These are phyloP conservation scores for Dothideomycetes sp. DNA, from an alignment of 2,329 filamentous ascomycete genomes.

Conservation along the genomic window DNA sequence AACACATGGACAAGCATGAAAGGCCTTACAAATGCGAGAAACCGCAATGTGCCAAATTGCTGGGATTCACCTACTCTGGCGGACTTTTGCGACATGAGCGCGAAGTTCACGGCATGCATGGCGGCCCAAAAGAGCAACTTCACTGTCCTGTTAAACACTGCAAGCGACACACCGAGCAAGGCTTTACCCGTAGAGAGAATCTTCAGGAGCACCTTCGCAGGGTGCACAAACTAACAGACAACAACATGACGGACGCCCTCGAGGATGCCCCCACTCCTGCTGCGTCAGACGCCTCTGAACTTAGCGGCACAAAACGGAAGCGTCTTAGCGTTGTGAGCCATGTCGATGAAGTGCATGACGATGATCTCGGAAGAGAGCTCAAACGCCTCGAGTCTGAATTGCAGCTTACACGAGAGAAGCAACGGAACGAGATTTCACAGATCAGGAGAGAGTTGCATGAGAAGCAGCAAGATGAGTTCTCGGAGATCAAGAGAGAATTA, in stretches of 20 bases:
- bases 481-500: no score
- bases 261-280: constrained; percentile 16
- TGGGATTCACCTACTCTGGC: constrained; percentile 90
- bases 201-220: constrained; percentile 85
- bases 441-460: no score
- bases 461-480: no score
- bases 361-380: constrained; percentile 30
- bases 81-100: constrained; percentile 86
- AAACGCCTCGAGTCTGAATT: no score
- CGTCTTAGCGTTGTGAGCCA: constrained; percentile 4
- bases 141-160: constrained; percentile 72
- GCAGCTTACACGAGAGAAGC: no score
- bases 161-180: constrained; percentile 70
- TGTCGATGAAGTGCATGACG: constrained; percentile 16
- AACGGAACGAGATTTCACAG: no score
- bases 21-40: constrained; percentile 79
- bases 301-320: constrained; percentile 12
- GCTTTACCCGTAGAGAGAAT: constrained; percentile 90
- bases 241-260: no score
- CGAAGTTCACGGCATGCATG: constrained; percentile 85
- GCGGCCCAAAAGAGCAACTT: constrained; percentile 75
- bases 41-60: constrained; percentile 78
- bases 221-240: constrained; percentile 55
- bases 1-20: constrained; percentile 98
- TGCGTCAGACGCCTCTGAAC: constrained; percentile 16